Conservation (phyloP, 306 rosid species). For the Styphnolobium japonicum region DNA sequence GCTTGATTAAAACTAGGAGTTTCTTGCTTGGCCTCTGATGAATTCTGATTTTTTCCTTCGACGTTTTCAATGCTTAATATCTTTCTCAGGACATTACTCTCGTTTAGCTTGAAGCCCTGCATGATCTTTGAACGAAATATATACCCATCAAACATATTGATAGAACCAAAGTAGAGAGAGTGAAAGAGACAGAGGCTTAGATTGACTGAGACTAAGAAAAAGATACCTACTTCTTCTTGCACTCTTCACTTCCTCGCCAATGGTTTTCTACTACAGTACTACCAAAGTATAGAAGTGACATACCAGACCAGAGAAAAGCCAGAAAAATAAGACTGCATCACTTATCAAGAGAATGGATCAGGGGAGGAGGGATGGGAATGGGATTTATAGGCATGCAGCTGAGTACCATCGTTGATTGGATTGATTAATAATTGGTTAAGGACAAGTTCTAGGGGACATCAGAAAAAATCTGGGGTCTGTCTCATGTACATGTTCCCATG, state of each 20-base stretch:
- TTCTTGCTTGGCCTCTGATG: slow-evolving; percentile 22
- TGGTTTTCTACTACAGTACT: slow-evolving; percentile 18
- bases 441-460: slow-evolving; percentile 15
- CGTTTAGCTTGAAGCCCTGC: slow-evolving; percentile 61
- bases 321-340: neutral
- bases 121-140: slow-evolving; percentile 41
- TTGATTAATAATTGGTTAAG: slow-evolving; percentile 18
- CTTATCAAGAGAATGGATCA: slow-evolving; percentile 17
- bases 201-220: neutral
- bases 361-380: neutral
- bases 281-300: slow-evolving; percentile 8
- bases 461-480: slow-evolving; percentile 11
- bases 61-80: slow-evolving; percentile 51
- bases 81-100: slow-evolving; percentile 57
- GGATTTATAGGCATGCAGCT: slow-evolving; percentile 22
- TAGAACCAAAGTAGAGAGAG: neutral
- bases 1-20: slow-evolving; percentile 33
- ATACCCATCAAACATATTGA: neutral
- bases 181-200: slow-evolving; percentile 1
- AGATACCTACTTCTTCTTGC: slow-evolving; percentile 35
- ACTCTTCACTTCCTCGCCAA: slow-evolving; percentile 29
- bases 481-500: neutral
- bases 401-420: neutral
- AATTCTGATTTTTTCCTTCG: slow-evolving; percentile 41
- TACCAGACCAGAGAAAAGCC: slow-evolving; percentile 11